Evolutionary conservation across 2,329 filamentous ascomycete genomes (phyloP), one percentile per base, ranked within the genome.

Genomic region (Plectosphaerella cucumerina): DNA sequence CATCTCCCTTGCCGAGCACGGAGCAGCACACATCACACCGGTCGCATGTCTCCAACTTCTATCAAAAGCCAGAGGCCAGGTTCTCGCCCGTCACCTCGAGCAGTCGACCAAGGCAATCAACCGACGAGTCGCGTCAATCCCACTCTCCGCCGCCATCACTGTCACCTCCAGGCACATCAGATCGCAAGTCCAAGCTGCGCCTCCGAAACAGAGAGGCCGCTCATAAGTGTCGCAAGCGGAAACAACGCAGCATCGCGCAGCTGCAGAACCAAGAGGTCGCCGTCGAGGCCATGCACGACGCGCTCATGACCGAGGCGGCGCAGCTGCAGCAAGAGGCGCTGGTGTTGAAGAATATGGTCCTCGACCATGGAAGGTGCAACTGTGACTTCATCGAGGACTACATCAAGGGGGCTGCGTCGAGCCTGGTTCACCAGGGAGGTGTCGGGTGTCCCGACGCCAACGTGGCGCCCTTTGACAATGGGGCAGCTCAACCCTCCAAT

Each of bases 231-330:
- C 48, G 54, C 5, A 22, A 53, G 11, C 54, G 54, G 26, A 56
- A 56, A 46, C 54, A 56, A 21, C 52, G 54, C 48, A 48, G 54
- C 4, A 53, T 56, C 39, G 44, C 47, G 6, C 50, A 51, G 44
- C 48, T 56, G 39, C 54, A 56, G 18, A 51, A 48, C 3, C 53
- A 55, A n/a, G 54, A 56, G 31, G 46, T 44, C 1, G 44, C 54
- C n/a, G 70, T 34, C 3, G 54, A 50, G 5, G 31, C 39, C n/a
- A 39, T 56, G 9, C 50, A 56, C 53, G 39, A 46, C 42, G 47
- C n/a, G n/a, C 46, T 56, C 14, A 39, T 39, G n/a, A 35, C 33
- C 10, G 53, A 56, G 34, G 50, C 53, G 1, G 9, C 54, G 0
- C 5, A 45, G 50, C 50, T 56, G 6, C 50, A 50, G 2, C 31